Conservation (phyloP, 2,329 filamentous ascomycete species). For the Beauveria brongniartii region DNA sequence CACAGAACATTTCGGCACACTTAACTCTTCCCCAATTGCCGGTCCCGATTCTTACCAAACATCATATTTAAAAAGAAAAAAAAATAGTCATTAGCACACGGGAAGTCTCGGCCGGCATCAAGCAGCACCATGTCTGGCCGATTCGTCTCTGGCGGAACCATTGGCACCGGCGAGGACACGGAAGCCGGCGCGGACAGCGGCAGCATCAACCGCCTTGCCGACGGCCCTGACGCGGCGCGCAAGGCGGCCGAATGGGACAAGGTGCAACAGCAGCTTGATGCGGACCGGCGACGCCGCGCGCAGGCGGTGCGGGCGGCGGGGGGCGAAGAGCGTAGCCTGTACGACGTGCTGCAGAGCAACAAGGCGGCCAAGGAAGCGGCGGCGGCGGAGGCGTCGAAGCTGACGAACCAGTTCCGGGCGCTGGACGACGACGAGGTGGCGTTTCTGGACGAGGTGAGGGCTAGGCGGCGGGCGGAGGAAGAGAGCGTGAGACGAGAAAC, state of each 20-base stretch:
- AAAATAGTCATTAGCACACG: background rate
- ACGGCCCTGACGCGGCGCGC: slow-evolving; percentile 15
- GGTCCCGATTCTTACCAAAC: background rate
- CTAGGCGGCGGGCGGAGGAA: slow-evolving; percentile 43
- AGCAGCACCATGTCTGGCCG: slow-evolving; percentile 38
- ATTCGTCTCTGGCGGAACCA: slow-evolving; percentile 49
- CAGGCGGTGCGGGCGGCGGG: slow-evolving; percentile 26
- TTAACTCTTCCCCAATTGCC: background rate
- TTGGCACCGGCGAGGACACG: slow-evolving; percentile 27
- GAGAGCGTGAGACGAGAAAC: slow-evolving; percentile 46
- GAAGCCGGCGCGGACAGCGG: background rate
- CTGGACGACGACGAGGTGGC: slow-evolving; percentile 74
- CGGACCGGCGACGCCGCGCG: slow-evolving; percentile 42
- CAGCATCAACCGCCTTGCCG: background rate
- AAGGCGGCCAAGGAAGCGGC: slow-evolving; percentile 79
- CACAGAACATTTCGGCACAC: background rate
- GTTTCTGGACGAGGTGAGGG: slow-evolving; percentile 56
- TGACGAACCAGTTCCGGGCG: slow-evolving; percentile 70
- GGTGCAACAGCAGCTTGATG: slow-evolving; percentile 57
- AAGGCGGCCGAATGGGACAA: slow-evolving; percentile 49
- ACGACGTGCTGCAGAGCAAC: slow-evolving; percentile 70
- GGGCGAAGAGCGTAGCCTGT: slow-evolving; percentile 54
- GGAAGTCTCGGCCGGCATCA: background rate
- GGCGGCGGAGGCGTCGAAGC: slow-evolving; percentile 63
- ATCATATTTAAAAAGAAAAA: background rate